Evolutionary conservation across 2,329 filamentous ascomycete genomes (phyloP), one percentile per base, ranked within the genome.

Genomic region (Akanthomyces muscarius): DNA sequence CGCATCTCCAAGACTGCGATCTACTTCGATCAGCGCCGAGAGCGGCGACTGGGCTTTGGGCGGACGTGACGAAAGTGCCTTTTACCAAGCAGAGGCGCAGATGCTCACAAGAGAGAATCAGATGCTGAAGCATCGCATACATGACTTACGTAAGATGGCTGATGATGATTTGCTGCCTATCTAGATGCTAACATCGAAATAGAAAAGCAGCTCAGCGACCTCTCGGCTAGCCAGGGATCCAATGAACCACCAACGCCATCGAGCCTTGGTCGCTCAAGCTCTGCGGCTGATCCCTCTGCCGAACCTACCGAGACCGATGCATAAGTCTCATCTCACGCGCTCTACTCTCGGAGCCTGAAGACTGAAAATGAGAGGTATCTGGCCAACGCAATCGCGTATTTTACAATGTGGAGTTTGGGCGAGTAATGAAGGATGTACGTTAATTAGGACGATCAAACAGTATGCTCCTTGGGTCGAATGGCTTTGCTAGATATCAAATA

Each of bases 11-110:
- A 73, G 81, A 72, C 69, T 89, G 70, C 74, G 84, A 69, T 76
- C 85, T 53, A 80, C 83, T 42, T 87, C 84, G 3, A 84, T 86
- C 67, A 83, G 83, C 63, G 82, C 76, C 21, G 86, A 88, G 62
- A 81, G 79, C 59, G 83, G 81, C 41, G 87, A 91, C 36, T 86
- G 82, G 77, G 75, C 83, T 54, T 79, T 89, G 1, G 84, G 83
- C n/a, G 84, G 83, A 8, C 80, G 89, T 21, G 90, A 92, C 69
- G 90, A 93, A 72, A 87, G 83, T 66, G 87, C 88, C 0, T 92
- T 92, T 72, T 93, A 93, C 70, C 89, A 92, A 73, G 90, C 90
- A 5, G 90, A 94, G 76, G 91, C 89, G 1, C 89, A 91, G 75
- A 92, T 86, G 76, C 75, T 94, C 69, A 83, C 87, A 25, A 81